Evolutionary conservation across 306 rosid genomes (phyloP).

Genomic region (Cicer yamashitae): DNA sequence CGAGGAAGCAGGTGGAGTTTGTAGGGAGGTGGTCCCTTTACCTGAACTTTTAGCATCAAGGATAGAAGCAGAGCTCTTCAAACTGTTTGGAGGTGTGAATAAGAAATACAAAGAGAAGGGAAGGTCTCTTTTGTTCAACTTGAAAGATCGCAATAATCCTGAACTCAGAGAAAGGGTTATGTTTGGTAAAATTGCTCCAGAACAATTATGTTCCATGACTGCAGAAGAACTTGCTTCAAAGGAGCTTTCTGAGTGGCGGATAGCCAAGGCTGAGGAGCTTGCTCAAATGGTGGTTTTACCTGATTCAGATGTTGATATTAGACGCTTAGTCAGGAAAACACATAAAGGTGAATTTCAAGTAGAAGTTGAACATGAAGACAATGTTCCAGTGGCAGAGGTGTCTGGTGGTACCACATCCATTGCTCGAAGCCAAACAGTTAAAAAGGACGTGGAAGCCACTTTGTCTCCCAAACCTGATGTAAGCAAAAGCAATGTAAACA

Average conservation of each 20-base stretch:
- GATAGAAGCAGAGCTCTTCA: slow-evolving; percentile 87
- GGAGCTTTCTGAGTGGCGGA: slow-evolving; percentile 98
- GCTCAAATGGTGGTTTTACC: slow-evolving; percentile 97
- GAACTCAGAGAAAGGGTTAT: slow-evolving; percentile 91
- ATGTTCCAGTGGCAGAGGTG: slow-evolving; percentile 61
- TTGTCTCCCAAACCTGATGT: slow-evolving; percentile 49
- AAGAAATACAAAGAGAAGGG: slow-evolving; percentile 99
- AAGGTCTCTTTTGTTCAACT: slow-evolving; percentile 92
- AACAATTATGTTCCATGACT: slow-evolving; percentile 86
- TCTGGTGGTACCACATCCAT: slow-evolving; percentile 61
- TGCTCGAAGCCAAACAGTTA: slow-evolving; percentile 48
- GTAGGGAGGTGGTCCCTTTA: slow-evolving; percentile 46
- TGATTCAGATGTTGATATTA: slow-evolving; percentile 79
- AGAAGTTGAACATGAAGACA: slow-evolving; percentile 83
- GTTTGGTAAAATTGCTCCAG: slow-evolving; percentile 83
- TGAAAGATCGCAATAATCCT: slow-evolving; percentile 96
- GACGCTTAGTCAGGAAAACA: slow-evolving; percentile 91
- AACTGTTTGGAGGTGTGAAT: slow-evolving; percentile 94
- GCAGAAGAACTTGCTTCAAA: slow-evolving; percentile 99
- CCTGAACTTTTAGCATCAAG: slow-evolving; percentile 70
- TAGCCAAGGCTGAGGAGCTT: slow-evolving; percentile 99
- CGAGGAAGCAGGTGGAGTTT: slow-evolving; percentile 49
- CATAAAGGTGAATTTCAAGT: slow-evolving; percentile 98
- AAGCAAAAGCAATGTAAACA: slow-evolving; percentile 42
- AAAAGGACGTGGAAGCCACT: slow-evolving; percentile 51